Evolutionary conservation across 2,329 filamentous ascomycete genomes (phyloP).

Genomic region (Penicillium sp.): DNA sequence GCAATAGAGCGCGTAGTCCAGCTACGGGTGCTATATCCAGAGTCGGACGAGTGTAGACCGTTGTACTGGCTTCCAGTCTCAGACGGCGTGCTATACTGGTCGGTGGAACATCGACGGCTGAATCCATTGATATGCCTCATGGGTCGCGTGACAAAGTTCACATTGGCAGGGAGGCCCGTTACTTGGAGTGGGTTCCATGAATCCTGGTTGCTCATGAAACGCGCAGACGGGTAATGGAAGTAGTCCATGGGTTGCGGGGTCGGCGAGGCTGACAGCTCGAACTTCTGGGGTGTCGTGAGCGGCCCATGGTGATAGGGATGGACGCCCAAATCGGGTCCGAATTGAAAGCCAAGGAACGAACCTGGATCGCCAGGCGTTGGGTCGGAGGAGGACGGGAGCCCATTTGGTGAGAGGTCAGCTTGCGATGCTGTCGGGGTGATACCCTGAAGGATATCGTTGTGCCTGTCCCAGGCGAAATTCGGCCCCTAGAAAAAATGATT

Average conservation of each 20-base stretch:
- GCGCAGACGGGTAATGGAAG: conserved; percentile 27
- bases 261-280: conserved; percentile 23
- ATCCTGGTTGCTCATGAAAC: conserved; percentile 32
- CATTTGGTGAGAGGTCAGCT: conserved; percentile 19
- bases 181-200: conserved; percentile 41
- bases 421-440: conserved; percentile 29
- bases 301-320: conserved; percentile 27
- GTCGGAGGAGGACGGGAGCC: conserved; percentile 21
- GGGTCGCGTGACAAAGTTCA: conserved; percentile 25
- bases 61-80: conserved; percentile 40
- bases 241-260: conserved; percentile 28
- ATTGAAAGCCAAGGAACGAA: conserved; percentile 34
- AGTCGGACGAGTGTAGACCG: conserved; percentile 37
- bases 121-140: conserved; percentile 26
- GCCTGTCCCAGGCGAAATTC: conserved; percentile 29
- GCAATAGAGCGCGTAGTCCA: conserved; percentile 35
- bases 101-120: conserved; percentile 30
- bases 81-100: conserved; percentile 35
- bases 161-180: conserved; percentile 30
- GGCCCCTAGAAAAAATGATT: conserved; percentile 18
- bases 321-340: conserved; percentile 27
- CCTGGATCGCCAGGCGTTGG: conserved; percentile 28
- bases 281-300: conserved; percentile 18
- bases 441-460: conserved; percentile 38
- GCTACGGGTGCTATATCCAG: conserved; percentile 42